Base-by-base conservation (phyloP, 2,329 filamentous ascomycete species). In the Rachicladosporium sp. region DNA sequence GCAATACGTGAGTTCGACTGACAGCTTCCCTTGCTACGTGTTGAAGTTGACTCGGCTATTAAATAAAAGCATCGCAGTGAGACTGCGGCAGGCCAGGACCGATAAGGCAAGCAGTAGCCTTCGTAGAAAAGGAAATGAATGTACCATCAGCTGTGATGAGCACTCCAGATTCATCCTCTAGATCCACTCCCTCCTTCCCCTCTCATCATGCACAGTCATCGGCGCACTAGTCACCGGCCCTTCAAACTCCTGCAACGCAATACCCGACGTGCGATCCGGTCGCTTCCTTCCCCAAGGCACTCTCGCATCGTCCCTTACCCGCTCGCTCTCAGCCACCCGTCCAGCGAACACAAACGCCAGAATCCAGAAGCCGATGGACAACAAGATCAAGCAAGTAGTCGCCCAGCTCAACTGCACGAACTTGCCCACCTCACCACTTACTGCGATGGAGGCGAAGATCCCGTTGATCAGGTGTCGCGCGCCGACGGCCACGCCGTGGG, bases 341-440 rank as follows among this genome's bases (percentile, higher is more conserved):
- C 19, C 12, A 40, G 36, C 41, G 27, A 43, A 19, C 35, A 45
- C 39, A 31, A 45, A 36, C n/a, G 42, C 32, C 33, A 47, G 31
- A 15, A n/a, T 35, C 43, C 48, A 41, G 3, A 49, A 37, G 10
- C 43, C 12, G 40, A 50, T 38, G 30, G 46, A 48, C 11, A 59
- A 32, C 5, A 55, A 37, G 19, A 55, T 36, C 31, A 58, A 41
- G 8, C 44, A 47, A 2, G 70, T 70, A 0, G 71, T 67, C 1
- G 69, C 67, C 76, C 76, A 80, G 1, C 74, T 77, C 47, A 80
- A 58, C 0, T 63, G 67, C 30, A 79, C 52, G 50, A 78, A 79
- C 44, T 70, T 71, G 0, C 76, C 76, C 36, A 62, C 63, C n/a
- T 63, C 54, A 30, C 67, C 71, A 13, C 61, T 54, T 6, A 78